These are phyloP conservation scores for Amylocarpus encephaloides DNA, from an alignment of 2,329 filamentous ascomycete genomes.

Conservation along the genomic window DNA sequence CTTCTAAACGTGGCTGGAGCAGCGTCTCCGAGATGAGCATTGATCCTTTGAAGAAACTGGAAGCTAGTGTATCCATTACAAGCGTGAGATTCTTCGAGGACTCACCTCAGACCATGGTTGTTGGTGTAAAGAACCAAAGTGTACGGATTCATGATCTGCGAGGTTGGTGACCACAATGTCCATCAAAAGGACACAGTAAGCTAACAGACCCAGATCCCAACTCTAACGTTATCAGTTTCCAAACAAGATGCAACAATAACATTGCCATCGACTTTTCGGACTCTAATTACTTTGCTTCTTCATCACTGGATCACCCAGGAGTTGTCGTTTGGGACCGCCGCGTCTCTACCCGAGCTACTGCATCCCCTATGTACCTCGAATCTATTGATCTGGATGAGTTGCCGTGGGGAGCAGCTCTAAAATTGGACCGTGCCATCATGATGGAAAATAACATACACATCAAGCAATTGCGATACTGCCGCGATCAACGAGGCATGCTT, in stretches of 20 bases:
- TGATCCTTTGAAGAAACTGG: conserved; percentile 52
- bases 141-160: conserved; percentile 73
- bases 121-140: conserved; percentile 68
- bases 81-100: conserved; percentile 78
- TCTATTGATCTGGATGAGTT: conserved; percentile 55
- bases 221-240: conserved; percentile 50
- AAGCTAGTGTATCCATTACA: conserved; percentile 67
- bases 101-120: conserved; percentile 67
- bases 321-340: conserved; percentile 76
- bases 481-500: conserved; percentile 54
- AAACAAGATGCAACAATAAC: conserved; percentile 63
- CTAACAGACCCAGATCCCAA: conserved; percentile 39
- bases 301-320: conserved; percentile 66
- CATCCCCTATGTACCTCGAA: conserved; percentile 49
- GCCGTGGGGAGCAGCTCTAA: conserved; percentile 56
- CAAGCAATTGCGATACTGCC: conserved; percentile 55
- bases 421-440: conserved; percentile 51
- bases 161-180: conserved; percentile 42
- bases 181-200: neutral
- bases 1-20: conserved; percentile 40
- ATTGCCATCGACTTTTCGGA: conserved; percentile 73
- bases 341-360: conserved; percentile 45
- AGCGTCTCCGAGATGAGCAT: conserved; percentile 16
- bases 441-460: conserved; percentile 50
- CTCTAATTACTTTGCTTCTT: conserved; percentile 79